A percentile compares a stretch with the other conserved stretches of the same genome.
Conservation (phyloP, 106 monocot species). For the Agapanthus africanus region DNA sequence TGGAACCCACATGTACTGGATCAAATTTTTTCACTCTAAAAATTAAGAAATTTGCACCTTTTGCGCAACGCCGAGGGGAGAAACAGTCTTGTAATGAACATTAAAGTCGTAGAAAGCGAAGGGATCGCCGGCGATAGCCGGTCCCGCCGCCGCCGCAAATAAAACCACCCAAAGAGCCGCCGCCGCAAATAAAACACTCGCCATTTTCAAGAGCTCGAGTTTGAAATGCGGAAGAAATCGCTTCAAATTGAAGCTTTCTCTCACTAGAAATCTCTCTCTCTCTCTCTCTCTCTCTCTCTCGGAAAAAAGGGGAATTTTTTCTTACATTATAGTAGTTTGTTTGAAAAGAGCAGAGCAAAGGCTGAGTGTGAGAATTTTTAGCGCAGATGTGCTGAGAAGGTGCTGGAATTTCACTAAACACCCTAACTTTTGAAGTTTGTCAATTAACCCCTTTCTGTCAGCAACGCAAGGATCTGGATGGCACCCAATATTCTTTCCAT, state of each 20-base stretch:
- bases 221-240: not conserved
- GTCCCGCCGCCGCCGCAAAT: not conserved
- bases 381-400: not conserved
- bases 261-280: no score
- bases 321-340: not conserved
- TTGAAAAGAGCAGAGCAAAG: not conserved
- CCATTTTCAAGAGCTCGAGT: not conserved
- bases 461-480: no score
- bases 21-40: no score
- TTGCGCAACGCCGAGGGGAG: conserved; percentile 70
- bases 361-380: not conserved
- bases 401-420: not conserved
- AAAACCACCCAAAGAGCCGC: not conserved
- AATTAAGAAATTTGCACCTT: no score
- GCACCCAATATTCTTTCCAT: not conserved
- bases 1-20: no score
- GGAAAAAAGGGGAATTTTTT: not conserved
- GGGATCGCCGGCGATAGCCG: conserved; percentile 41
- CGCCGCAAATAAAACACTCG: not conserved
- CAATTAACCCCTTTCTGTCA: no score
- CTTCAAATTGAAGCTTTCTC: no score
- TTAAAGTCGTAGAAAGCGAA: conserved; percentile 68
- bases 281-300: no score
- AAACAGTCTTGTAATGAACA: conserved; percentile 55
- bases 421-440: no score